Conservation (phyloP, 768 basidiomycete genomes). For the Lactarius akahatsu region DNA sequence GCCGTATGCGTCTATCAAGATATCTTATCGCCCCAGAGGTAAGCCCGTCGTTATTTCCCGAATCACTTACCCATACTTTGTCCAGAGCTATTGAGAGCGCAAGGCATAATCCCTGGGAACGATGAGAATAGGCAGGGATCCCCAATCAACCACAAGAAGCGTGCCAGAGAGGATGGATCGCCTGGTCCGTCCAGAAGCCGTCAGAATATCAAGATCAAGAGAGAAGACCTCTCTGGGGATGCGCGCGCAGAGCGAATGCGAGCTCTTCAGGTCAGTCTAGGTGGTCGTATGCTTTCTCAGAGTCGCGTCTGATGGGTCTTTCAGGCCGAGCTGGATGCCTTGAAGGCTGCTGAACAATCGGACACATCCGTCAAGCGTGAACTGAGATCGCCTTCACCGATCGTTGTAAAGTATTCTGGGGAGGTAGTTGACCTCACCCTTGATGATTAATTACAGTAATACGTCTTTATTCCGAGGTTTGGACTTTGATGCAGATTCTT, state of each 20-base stretch:
- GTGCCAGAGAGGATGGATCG: conserved; percentile 2
- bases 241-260: conserved; percentile 15
- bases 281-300: not conserved
- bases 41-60: not conserved
- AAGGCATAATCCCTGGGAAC: conserved; percentile 12
- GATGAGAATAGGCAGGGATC: not conserved
- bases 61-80: not conserved
- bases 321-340: conserved; percentile 14
- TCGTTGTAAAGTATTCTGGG: conserved; percentile 2
- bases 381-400: conserved; percentile 11
- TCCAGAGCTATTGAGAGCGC: conserved; percentile 19
- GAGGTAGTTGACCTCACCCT: conserved; percentile 21
- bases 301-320: not conserved
- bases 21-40: conserved; percentile 26
- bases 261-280: conserved; percentile 14
- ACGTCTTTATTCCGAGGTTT: not conserved
- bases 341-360: conserved; percentile 4
- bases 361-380: conserved; percentile 14
- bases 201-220: not conserved
- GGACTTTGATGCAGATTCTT: not conserved
- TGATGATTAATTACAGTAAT: conserved; percentile 12
- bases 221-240: not conserved
- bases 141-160: conserved; percentile 10
- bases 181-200: conserved; percentile 9
- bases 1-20: conserved; percentile 11